Conservation (phyloP, 768 basidiomycete species). For the Pilatotrama ljubarskyi region DNA sequence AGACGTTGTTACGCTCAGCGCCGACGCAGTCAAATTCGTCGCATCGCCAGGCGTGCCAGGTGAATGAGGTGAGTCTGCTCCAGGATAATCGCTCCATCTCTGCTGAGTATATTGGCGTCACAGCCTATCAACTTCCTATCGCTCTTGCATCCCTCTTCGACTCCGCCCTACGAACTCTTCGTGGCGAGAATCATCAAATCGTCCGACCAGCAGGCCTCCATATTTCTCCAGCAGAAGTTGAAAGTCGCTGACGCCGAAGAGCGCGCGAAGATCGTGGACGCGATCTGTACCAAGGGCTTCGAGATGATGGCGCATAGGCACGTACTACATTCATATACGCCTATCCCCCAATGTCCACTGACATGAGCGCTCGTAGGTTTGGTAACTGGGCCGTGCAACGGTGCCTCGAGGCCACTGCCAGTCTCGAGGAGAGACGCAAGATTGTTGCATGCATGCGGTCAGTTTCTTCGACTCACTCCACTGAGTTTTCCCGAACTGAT, state of each 20-base stretch:
- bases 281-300: slow-evolving; percentile 79
- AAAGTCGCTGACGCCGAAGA: slow-evolving; percentile 82
- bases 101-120: background rate
- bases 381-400: slow-evolving; percentile 92
- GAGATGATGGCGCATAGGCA: slow-evolving; percentile 94
- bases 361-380: slow-evolving; percentile 50
- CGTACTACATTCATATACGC: slow-evolving; percentile 6
- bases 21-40: slow-evolving; percentile 26
- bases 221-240: slow-evolving; percentile 87
- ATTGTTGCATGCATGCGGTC: slow-evolving; percentile 88
- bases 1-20: slow-evolving; percentile 17
- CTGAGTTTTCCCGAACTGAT: background rate
- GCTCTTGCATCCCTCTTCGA: slow-evolving; percentile 80
- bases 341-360: background rate
- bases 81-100: too few species aligned
- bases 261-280: slow-evolving; percentile 81
- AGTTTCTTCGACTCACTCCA: background rate
- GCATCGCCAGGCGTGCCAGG: slow-evolving; percentile 27
- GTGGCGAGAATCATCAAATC: slow-evolving; percentile 86
- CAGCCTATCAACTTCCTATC: slow-evolving; percentile 91
- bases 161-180: slow-evolving; percentile 80
- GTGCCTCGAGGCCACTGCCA: slow-evolving; percentile 79
- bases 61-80: slow-evolving; percentile 52
- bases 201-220: slow-evolving; percentile 88
- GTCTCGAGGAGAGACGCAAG: slow-evolving; percentile 72